Evolutionary conservation across 2,329 filamentous ascomycete genomes (phyloP), one percentile per base, ranked within the genome.

Genomic region (Botryotinia globosa): DNA sequence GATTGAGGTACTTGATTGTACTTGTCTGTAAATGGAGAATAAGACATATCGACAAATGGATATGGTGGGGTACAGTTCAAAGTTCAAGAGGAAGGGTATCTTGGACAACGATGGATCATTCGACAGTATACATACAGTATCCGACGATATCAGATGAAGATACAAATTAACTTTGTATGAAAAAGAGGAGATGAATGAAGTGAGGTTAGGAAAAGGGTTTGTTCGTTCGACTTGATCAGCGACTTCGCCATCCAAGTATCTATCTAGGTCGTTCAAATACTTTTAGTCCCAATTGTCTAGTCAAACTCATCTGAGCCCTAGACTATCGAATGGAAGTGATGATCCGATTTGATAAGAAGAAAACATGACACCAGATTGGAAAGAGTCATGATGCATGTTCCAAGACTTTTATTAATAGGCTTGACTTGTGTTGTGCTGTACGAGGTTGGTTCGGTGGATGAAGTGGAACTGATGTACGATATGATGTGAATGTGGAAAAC

Each of bases 1-100:
- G 61, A 66, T 62, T 69, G 62, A 65, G 70, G 56, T 39, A 68
- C 73, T 54, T 73, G 54, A 34, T 73, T 58, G 32, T 63, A 66
- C 44, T 74, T 69, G 59, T 74, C 73, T 68, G 72, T 54, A 34
- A 74, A 39, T 32, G 65, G 71, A 44, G 58, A 51, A 63, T 73
- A 72, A 37, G 62, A 58, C 69, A 67, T 72, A 18, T 45, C 48
- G 51, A 29, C 4, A 22, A 25, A 42, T 22, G 32, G 29, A 56
- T 45, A 14, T 63, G 9, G 68, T 70, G 69, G 61, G 61, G 20
- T 44, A 37, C 32, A 56, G 39, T 25, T 2, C 22, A 10, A 42
- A 67, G 29, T 6, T 68, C 34, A 42, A 32, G 48, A 68, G 25
- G 69, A 32, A 39, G 9, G 22, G 9, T 48, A 48, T 34, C 3